Evolutionary conservation across 2,329 filamentous ascomycete species (phyloP), one percentile per base, ranked within the genome.

Genomic region (Seiridium unicorne): DNA sequence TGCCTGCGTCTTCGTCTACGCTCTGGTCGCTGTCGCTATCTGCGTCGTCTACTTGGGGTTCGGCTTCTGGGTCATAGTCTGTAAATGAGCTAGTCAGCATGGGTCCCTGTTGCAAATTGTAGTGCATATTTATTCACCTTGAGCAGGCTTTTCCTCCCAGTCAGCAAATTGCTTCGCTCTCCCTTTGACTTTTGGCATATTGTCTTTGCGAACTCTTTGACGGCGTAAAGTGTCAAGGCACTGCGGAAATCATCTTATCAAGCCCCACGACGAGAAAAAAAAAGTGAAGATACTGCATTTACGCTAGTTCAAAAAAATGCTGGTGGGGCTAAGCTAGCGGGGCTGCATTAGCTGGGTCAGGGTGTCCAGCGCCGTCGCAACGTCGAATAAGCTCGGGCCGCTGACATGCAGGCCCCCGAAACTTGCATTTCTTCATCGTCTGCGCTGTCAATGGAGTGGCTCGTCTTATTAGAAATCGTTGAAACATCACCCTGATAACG

Each of bases 1-100:
- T 90, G 26, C 90, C 92, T 9, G 82, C 81, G 62, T 84, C 76
- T 53, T 81, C 81, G 35, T 82, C 77, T 4, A 77, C 79, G 64
- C 77, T 82, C 36, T 74, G 81, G 49, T 81, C 85, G 55, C 79
- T 83, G 11, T 73, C 80, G 48, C 78, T 80, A 51, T 84, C 84
- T 59, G 84, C 83, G 59, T 81, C 83, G n/a, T 81, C 81, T 63
- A 76, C 75, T 13, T 81, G 81, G 18, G 78, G 79, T 62, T 87
- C 84, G 65, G 84, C 86, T 78, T 96, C 92, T 0, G 91, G 91
- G 71, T 96, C 92, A 70, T 90, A 89, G 71, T 96, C 92, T 94
- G 68, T 5, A 34, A 44, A 36, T 42, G 9, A 49, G 47, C 7
- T 32, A 49, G 47, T 49, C 47, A 49, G 47, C 2, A 49, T 32